These are phyloP conservation scores for Cryphonectria japonica DNA, from an alignment of 2,329 filamentous ascomycete species.

Conservation along the genomic window DNA sequence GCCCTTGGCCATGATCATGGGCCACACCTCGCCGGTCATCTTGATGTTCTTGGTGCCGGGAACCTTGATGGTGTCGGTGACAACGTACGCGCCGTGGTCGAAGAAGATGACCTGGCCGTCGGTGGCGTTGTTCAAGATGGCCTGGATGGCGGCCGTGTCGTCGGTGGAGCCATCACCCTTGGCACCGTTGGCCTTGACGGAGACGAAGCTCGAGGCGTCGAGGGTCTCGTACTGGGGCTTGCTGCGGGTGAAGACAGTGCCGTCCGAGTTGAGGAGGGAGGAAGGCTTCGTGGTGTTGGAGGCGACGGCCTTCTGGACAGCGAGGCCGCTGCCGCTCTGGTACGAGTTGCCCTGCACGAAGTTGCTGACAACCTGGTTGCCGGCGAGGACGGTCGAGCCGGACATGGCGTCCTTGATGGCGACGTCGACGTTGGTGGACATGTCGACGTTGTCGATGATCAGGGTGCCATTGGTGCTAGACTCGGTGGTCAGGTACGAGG, in stretches of 20 bases:
- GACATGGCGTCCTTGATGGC: conserved; percentile 67
- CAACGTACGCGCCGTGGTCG: conserved; percentile 73
- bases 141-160: conserved; percentile 84
- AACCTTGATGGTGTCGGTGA: conserved; percentile 71
- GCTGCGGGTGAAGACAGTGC: conserved; percentile 77
- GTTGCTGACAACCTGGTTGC: conserved; percentile 68
- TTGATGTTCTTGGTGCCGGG: conserved; percentile 71
- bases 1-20: conserved; percentile 83
- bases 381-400: conserved; percentile 64
- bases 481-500: conserved; percentile 67
- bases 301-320: conserved; percentile 63
- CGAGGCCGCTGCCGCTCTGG: conserved; percentile 48
- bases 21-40: conserved; percentile 91
- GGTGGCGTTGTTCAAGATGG: conserved; percentile 69
- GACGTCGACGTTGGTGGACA: conserved; percentile 65
- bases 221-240: conserved; percentile 86
- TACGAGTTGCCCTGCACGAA: conserved; percentile 85
- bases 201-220: conserved; percentile 72
- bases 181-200: conserved; percentile 80
- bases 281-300: conserved; percentile 65
- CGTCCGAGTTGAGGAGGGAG: conserved; percentile 64
- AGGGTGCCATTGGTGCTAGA: conserved; percentile 77
- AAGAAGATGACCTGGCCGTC: conserved; percentile 72
- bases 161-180: conserved; percentile 87
- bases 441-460: conserved; percentile 88